Percentiles rank a stretch among this genome's conserved stretches.
phyloP scores from a whole-genome alignment of 2,329 filamentous ascomycete genomes.

The Hymenoscyphus albidus region DNA sequence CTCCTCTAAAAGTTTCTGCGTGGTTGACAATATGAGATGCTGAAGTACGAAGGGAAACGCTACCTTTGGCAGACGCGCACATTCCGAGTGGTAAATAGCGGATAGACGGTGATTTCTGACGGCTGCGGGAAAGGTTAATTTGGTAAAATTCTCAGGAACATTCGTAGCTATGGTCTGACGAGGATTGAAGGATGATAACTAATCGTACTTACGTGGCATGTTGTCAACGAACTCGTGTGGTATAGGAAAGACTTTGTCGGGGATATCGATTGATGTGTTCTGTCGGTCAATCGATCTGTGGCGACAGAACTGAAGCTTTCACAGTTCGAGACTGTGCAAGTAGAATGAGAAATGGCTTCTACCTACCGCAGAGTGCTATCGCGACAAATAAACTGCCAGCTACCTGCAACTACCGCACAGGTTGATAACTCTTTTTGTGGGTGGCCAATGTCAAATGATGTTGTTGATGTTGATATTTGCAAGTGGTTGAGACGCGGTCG shows the following conservation, averaged over 20 bases:
- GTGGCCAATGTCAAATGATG: no score
- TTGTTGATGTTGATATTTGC: background rate
- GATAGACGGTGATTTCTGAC: background rate
- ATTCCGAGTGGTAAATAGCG: background rate
- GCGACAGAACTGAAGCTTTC: no score
- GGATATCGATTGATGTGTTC: background rate
- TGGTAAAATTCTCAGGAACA: background rate
- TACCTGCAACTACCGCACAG: no score
- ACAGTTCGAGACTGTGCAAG: no score
- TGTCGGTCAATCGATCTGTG: background rate
- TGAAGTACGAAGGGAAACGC: background rate
- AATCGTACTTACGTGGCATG: background rate
- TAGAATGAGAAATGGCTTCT: no score
- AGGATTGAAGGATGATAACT: background rate
- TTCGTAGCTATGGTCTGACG: background rate
- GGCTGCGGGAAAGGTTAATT: background rate
- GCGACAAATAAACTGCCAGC: no score
- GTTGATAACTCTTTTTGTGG: no score
- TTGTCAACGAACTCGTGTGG: background rate
- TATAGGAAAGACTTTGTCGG: background rate
- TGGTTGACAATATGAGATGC: background rate
- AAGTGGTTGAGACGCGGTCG: background rate
- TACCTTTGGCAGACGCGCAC: background rate
- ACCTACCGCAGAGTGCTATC: no score
- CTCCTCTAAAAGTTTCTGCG: slow-evolving; percentile 12